Conservation (phyloP, 2,329 filamentous ascomycete genomes). For the Hymenoscyphus salicellus region DNA sequence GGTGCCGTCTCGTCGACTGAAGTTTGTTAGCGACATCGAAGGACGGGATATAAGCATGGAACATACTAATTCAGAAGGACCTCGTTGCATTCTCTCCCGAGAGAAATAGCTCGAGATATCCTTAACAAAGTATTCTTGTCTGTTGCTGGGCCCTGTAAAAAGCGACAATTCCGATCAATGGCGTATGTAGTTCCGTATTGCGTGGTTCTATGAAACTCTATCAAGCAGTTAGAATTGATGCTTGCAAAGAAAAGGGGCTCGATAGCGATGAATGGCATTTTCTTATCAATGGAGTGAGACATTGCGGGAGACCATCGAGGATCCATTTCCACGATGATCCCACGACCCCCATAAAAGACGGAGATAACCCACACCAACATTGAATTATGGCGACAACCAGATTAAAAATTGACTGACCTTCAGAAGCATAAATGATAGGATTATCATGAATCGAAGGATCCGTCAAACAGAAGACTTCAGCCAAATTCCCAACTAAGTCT, state of each 20-base stretch:
- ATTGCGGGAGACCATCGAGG: too few relatives aligned
- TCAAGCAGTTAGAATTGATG: conserved; percentile 4
- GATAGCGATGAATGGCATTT: too few relatives aligned
- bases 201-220: conserved; percentile 69
- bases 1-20: conserved; percentile 56
- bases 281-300: too few relatives aligned
- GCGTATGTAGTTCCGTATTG: conserved; percentile 71
- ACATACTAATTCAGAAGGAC: conserved; percentile 64
- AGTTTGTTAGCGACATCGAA: neutral
- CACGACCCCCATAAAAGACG: neutral
- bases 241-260: too few relatives aligned
- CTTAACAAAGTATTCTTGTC: conserved; percentile 58
- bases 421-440: conserved; percentile 71
- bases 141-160: conserved; percentile 71
- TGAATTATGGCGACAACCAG: neutral
- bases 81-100: conserved; percentile 67
- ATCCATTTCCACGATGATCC: too few relatives aligned
- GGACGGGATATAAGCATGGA: neutral
- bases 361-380: neutral
- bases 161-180: conserved; percentile 72
- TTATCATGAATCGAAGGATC: conserved; percentile 70
- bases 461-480: conserved; percentile 72
- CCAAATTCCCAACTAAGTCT: conserved; percentile 68
- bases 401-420: conserved; percentile 47
- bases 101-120: conserved; percentile 57